These are phyloP conservation scores for Aspergillus brunneoviolaceus DNA, from an alignment of 2,329 filamentous ascomycete species.

Conservation along the genomic window DNA sequence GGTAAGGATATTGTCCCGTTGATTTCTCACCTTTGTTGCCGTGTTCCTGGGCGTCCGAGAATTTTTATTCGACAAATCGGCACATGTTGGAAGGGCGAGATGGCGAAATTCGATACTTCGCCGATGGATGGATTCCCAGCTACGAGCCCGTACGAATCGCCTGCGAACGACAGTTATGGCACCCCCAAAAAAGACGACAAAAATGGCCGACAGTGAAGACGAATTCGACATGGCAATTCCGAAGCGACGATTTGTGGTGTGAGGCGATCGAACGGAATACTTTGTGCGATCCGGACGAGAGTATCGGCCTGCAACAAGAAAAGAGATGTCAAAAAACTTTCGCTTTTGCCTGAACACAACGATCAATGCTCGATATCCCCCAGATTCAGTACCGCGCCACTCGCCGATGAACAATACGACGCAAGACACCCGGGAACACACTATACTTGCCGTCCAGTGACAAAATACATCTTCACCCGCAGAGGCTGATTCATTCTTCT, in stretches of 20 bases:
- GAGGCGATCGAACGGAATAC: not conserved
- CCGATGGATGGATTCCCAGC: not conserved
- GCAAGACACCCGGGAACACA: conserved; percentile 10
- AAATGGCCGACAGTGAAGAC: conserved; percentile 2
- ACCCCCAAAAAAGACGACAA: not conserved
- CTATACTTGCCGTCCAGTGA: not conserved
- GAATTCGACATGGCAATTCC: not conserved
- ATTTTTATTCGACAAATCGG: conserved; percentile 15
- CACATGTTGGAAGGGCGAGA: conserved; percentile 3
- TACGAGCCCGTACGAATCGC: not conserved
- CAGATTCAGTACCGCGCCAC: not conserved
- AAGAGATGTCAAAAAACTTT: not conserved
- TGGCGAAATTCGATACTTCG: conserved; percentile 3
- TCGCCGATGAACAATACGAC: not conserved
- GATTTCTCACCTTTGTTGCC: conserved; percentile 22
- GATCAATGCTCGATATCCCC: not conserved
- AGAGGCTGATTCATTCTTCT: conserved; percentile 6
- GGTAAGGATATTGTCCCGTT: conserved; percentile 37
- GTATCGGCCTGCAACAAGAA: not conserved
- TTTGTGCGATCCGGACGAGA: not conserved
- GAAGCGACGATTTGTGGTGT: not conserved
- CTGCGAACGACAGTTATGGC: not conserved
- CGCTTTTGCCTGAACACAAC: not conserved
- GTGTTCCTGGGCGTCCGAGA: conserved; percentile 26
- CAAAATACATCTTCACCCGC: not conserved